Conservation (phyloP, 257 asterid genomes). For the Rauvolfia tetraphylla region DNA sequence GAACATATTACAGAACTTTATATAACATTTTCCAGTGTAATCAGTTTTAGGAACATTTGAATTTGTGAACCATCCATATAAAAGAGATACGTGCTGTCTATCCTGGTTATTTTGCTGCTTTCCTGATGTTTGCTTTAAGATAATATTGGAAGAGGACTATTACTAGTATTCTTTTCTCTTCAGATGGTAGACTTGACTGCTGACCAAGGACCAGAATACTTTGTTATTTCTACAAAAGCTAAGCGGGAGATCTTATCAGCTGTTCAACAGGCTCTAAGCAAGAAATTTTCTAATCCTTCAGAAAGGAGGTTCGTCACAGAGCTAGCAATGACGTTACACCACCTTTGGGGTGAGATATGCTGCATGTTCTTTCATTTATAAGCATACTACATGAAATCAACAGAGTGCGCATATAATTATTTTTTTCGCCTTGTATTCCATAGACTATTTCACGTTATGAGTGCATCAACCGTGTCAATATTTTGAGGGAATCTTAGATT, state of each 20-base stretch:
- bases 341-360: constrained; percentile 65
- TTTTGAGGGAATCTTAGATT: too few relatives aligned
- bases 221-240: constrained; percentile 53
- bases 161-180: constrained; percentile 12
- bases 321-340: constrained; percentile 55
- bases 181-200: constrained; percentile 73
- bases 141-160: neutral
- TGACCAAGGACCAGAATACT: constrained; percentile 54
- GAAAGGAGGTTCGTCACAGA: constrained; percentile 65
- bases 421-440: neutral
- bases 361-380: neutral
- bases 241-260: constrained; percentile 58
- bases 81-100: neutral
- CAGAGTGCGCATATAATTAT: neutral
- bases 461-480: neutral
- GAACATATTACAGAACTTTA: neutral
- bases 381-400: neutral
- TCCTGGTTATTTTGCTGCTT: neutral
- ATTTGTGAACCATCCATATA: neutral
- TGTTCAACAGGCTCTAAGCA: constrained; percentile 55
- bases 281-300: constrained; percentile 46
- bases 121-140: neutral
- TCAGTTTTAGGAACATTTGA: too few relatives aligned
- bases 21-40: neutral
- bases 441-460: neutral